Base-by-base conservation (phyloP, 305 asterid species). In the Ilex paraguariensis region DNA sequence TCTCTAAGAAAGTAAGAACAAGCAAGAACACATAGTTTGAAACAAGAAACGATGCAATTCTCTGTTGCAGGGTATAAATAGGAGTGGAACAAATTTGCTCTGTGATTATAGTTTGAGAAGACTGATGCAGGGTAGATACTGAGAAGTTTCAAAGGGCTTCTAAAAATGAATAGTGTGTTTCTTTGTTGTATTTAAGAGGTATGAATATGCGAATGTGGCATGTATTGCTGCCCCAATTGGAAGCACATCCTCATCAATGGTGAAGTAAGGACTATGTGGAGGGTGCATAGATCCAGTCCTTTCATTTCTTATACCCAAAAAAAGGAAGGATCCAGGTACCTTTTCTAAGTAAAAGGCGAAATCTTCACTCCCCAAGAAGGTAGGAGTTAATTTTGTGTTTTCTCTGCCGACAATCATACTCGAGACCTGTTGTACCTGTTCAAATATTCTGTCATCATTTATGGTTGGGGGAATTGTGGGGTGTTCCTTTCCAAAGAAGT, bases 171-270 rank as follows among this genome's bases (percentile, higher is more conserved):
- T 1, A 21, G 1, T 21, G 28, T 21, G 28, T 21, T 21, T 21
- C 28, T 21, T 21, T 21, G 28, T 64, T 6, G 40, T 64, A 53
- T 56, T 68, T 12, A 65, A 31, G 16, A 79, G 68, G 55, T 70
- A 79, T n/a, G 88, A 72, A 73, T 70, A 49, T 0, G 88, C 88
- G 63, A 83, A 80, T 10, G 76, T 45, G 31, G 84, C 82, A 68
- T 83, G 86, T 17, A 78, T 66, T 56, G 89, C 77, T 15, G 89
- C 84, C 42, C 89, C 89, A 55, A 66, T 73, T 3, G 86, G 86
- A 10, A 78, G 77, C 15, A 76, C 80, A 57, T 73, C 78, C 56
- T 83, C 89, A 72, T 83, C 86, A 55, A 80, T 65, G 15, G 76
- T 69, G 63, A 64, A 77, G 56, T 73, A 66, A 16, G 84, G 89